phyloP scores from a whole-genome alignment of 495 filamentous ascomycete genomes.

The Collariella sp. region DNA sequence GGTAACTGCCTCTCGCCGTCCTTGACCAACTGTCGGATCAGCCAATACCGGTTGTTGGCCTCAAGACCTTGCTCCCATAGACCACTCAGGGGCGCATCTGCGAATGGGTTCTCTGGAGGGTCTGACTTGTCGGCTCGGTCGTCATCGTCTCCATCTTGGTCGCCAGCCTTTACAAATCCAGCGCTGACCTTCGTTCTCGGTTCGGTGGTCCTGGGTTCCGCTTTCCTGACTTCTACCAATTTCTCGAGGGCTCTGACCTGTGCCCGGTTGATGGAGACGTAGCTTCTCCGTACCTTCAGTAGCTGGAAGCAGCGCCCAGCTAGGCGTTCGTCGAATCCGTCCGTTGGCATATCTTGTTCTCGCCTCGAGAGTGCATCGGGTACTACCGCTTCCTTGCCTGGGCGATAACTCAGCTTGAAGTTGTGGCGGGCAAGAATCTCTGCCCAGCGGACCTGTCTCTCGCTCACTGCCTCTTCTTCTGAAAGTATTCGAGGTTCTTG shows the following conservation, averaged over 20 bases:
- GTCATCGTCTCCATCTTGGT: neutral
- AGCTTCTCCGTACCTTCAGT: neutral
- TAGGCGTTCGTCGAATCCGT: neutral
- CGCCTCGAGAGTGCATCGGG: neutral
- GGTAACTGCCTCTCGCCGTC: neutral
- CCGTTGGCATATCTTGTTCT: neutral
- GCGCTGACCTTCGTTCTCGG: no score
- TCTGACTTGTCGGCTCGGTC: neutral
- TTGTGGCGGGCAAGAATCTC: neutral
- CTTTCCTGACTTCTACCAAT: no score
- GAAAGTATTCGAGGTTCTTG: neutral
- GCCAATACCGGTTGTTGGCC: conserved; percentile 1
- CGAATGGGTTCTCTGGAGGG: neutral
- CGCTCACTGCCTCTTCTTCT: neutral
- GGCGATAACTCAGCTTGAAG: neutral
- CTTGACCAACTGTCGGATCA: neutral
- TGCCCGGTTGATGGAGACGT: neutral
- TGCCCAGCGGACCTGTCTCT: neutral
- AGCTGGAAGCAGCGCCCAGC: neutral
- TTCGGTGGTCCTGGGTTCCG: no score
- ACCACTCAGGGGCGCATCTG: neutral
- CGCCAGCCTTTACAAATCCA: neutral
- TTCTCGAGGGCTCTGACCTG: neutral
- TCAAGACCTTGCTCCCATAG: neutral
- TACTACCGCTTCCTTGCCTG: neutral